A percentile compares a stretch with the other conserved stretches of the same genome.
phyloP scores from a whole-genome alignment of 306 rosid genomes.

The Prunus dulcis region DNA sequence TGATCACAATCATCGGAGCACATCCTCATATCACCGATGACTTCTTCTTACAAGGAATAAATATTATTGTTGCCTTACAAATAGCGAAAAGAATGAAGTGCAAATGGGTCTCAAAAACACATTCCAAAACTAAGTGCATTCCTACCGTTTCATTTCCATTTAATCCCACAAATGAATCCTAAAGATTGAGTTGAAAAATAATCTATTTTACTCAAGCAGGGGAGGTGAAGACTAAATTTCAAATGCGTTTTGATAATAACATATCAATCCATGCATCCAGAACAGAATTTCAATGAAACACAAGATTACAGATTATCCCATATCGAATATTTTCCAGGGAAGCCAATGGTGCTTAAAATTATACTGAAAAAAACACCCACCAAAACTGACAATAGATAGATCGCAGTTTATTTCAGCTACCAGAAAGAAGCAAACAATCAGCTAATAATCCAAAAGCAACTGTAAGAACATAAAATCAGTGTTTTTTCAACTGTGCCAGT shows the following conservation, averaged over 20 bases:
- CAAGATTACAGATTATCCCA: background rate
- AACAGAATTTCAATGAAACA: background rate
- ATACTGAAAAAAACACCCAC: background rate
- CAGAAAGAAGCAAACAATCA: background rate
- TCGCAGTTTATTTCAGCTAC: background rate
- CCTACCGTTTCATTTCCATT: background rate
- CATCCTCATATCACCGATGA: background rate
- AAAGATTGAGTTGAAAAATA: background rate
- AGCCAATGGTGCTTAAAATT: background rate
- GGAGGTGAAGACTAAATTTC: background rate
- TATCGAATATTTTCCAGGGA: background rate
- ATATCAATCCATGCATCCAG: background rate
- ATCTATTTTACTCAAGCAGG: background rate
- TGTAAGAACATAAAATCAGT: background rate
- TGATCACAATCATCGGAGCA: background rate
- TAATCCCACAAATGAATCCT: background rate
- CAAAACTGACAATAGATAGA: background rate
- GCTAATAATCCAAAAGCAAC: background rate
- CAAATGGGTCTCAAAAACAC: background rate
- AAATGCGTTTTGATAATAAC: background rate
- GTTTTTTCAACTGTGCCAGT: background rate
- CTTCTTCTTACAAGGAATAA: background rate
- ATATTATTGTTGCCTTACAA: background rate
- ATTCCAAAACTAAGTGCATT: background rate
- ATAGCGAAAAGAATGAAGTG: background rate